These are phyloP conservation scores for Cutaneotrichosporon mucoides DNA, from an alignment of 1,284 basidiomycete species.

Conservation along the genomic window DNA sequence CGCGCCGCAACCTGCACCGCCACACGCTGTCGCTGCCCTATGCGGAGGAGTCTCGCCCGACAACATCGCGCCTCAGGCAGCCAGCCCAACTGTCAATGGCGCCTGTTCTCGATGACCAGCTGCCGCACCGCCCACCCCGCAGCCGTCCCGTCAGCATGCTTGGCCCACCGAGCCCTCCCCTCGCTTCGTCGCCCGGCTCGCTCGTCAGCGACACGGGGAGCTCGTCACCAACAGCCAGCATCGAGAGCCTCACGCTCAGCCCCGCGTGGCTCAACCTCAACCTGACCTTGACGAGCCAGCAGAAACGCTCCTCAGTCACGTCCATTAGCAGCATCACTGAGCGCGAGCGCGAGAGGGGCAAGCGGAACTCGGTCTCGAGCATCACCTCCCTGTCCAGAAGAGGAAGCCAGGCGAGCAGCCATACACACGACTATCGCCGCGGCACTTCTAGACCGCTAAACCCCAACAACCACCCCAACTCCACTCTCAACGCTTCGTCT, in stretches of 20 bases:
- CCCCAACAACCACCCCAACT: neutral
- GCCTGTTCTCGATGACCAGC: neutral
- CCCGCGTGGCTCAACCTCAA: slow-evolving; percentile 5
- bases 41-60: slow-evolving; percentile 6
- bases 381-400: neutral
- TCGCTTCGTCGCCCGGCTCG: slow-evolving; percentile 10
- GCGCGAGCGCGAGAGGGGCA: neutral
- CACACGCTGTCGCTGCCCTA: slow-evolving; percentile 4
- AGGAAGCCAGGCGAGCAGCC: neutral
- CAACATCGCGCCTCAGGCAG: slow-evolving; percentile 12
- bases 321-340: neutral
- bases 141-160: slow-evolving; percentile 9
- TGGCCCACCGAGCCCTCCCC: slow-evolving; percentile 2
- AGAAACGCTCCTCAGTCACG: neutral
- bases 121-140: slow-evolving; percentile 2
- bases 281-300: neutral
- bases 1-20: neutral
- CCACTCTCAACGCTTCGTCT: neutral
- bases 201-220: slow-evolving; percentile 15
- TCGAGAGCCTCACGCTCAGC: slow-evolving; percentile 13
- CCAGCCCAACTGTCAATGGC: slow-evolving; percentile 16
- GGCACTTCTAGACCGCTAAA: neutral
- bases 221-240: slow-evolving; percentile 10
- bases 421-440: neutral
- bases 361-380: slow-evolving; percentile 2